A percentile compares a stretch with the other conserved stretches of the same genome.
These are phyloP conservation scores for Podaxis sp. DNA, from an alignment of 768 basidiomycete genomes.

Conservation along the genomic window DNA sequence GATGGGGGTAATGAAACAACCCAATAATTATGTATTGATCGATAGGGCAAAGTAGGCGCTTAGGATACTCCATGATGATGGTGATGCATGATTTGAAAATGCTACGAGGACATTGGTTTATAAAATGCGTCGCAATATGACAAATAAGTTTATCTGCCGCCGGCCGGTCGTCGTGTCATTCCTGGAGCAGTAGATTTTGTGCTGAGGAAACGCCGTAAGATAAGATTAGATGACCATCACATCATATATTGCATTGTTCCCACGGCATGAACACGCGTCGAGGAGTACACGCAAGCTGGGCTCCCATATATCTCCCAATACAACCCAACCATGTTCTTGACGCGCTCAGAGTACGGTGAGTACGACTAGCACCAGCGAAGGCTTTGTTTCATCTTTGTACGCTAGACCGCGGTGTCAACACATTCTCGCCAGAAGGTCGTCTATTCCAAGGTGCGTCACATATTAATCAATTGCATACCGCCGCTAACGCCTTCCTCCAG, in stretches of 20 bases:
- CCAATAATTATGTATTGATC: slow-evolving; percentile 4
- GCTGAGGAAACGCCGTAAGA: slow-evolving; percentile 7
- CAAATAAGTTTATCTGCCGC: no score
- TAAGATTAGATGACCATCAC: slow-evolving; percentile 34
- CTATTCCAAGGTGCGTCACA: slow-evolving; percentile 85
- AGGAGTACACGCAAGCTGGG: slow-evolving; percentile 32
- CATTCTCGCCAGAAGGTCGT: slow-evolving; percentile 98
- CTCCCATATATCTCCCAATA: slow-evolving; percentile 24
- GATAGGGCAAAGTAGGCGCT: neutral
- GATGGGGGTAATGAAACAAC: slow-evolving; percentile 9
- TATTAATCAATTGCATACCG: slow-evolving; percentile 2
- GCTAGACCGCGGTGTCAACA: slow-evolving; percentile 95
- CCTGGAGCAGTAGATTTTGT: no score
- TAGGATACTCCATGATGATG: neutral
- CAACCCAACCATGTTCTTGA: slow-evolving; percentile 73
- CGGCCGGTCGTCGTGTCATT: no score
- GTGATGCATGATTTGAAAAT: neutral
- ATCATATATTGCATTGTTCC: slow-evolving; percentile 27
- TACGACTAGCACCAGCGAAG: neutral
- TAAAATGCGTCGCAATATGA: no score
- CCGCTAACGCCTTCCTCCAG: slow-evolving; percentile 39
- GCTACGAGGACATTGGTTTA: no score
- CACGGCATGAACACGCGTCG: slow-evolving; percentile 51
- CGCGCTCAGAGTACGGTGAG: slow-evolving; percentile 92
- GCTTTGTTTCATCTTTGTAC: neutral